These are phyloP conservation scores for Gnetum montanum DNA, from an alignment of 75 land plant species.

Conservation along the genomic window DNA sequence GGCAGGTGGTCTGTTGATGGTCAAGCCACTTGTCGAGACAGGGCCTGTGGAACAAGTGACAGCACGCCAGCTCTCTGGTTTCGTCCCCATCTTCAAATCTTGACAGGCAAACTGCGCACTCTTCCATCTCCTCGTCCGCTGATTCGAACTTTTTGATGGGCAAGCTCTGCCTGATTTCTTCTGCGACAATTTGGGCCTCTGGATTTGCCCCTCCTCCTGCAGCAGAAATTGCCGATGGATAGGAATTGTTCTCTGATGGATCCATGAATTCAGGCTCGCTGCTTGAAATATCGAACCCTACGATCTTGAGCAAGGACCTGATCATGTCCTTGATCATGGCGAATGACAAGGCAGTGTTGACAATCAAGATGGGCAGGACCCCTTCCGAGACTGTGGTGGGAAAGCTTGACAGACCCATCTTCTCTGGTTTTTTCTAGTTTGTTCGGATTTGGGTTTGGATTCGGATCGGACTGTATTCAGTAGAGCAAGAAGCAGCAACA, in stretches of 20 bases:
- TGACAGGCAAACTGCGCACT: slow-evolving; percentile 61
- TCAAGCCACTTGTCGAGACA: slow-evolving; percentile 75
- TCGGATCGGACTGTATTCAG: neutral
- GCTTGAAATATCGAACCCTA: slow-evolving; percentile 22
- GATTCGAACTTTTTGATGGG: slow-evolving; percentile 22
- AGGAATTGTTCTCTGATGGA: neutral
- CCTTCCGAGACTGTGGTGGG: slow-evolving; percentile 48
- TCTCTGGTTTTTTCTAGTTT: neutral
- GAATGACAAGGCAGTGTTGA: slow-evolving; percentile 50
- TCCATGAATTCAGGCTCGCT: slow-evolving; percentile 3
- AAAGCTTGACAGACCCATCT: slow-evolving; percentile 54
- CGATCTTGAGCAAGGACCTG: slow-evolving; percentile 25
- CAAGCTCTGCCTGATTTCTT: slow-evolving; percentile 29
- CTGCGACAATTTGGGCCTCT: slow-evolving; percentile 11
- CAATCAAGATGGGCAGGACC: slow-evolving; percentile 39
- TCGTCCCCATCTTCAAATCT: slow-evolving; percentile 47
- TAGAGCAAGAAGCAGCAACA: neutral
- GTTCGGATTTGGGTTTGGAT: neutral
- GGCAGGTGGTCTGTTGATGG: slow-evolving; percentile 70
- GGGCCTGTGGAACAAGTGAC: slow-evolving; percentile 62
- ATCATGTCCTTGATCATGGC: slow-evolving; percentile 40
- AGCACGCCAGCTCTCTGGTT: slow-evolving; percentile 39
- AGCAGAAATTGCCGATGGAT: slow-evolving; percentile 1
- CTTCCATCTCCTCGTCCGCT: slow-evolving; percentile 12
- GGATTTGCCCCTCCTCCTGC: neutral